A percentile compares a stretch with the other conserved stretches of the same genome.
phyloP scores from a whole-genome alignment of 768 basidiomycete species.

The Trametes cingulata region DNA sequence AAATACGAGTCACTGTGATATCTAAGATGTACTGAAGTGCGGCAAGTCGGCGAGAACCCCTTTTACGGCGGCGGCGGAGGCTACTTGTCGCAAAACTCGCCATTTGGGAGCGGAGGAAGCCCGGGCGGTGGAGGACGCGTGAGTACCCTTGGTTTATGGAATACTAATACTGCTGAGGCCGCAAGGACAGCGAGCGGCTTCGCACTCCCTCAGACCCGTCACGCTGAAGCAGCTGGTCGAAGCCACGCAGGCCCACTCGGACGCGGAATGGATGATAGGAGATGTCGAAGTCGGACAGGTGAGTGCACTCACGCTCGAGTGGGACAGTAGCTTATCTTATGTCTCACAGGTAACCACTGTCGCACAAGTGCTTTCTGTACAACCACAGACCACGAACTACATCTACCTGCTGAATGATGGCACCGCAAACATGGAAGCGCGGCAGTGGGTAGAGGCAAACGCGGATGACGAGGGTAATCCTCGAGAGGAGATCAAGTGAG shows the following conservation, averaged over 20 bases:
- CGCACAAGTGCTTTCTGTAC: slow-evolving; percentile 68
- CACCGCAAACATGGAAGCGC: slow-evolving; percentile 73
- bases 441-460: slow-evolving; percentile 79
- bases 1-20: not conserved
- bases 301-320: not conserved
- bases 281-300: slow-evolving; percentile 82
- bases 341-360: slow-evolving; percentile 64
- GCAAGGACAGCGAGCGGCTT: slow-evolving; percentile 36
- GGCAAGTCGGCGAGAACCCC: slow-evolving; percentile 35
- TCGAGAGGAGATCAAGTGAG: slow-evolving; percentile 50
- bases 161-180: not conserved
- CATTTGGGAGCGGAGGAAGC: slow-evolving; percentile 55
- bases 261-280: slow-evolving; percentile 87
- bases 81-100: slow-evolving; percentile 60
- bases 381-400: slow-evolving; percentile 76
- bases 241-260: slow-evolving; percentile 82
- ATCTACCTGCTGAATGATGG: slow-evolving; percentile 86
- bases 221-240: slow-evolving; percentile 74
- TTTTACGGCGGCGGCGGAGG: slow-evolving; percentile 43
- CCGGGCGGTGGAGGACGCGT: slow-evolving; percentile 49
- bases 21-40: not conserved
- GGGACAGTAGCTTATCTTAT: too few species aligned
- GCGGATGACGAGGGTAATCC: slow-evolving; percentile 54
- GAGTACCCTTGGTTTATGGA: slow-evolving; percentile 35
- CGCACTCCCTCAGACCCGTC: slow-evolving; percentile 65